Conservation (phyloP, 1,284 basidiomycete genomes). For the Puccinia coronata region DNA sequence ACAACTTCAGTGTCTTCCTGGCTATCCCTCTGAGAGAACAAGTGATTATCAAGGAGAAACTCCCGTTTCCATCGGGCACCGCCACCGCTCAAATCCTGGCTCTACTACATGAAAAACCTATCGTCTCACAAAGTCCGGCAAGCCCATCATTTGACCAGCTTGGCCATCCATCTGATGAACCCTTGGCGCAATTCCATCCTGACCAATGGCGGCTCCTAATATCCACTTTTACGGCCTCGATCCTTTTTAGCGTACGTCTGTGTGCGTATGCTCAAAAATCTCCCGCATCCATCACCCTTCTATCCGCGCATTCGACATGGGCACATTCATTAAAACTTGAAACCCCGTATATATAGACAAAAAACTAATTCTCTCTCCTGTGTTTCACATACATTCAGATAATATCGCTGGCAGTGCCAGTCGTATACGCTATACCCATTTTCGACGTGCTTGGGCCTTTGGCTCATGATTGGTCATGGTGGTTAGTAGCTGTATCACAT, state of each 20-base stretch:
- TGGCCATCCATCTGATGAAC: not conserved
- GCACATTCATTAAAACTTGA: not conserved
- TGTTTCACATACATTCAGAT: constrained; percentile 56
- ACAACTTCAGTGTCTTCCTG: constrained; percentile 73
- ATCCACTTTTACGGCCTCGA: constrained; percentile 31
- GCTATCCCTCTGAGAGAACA: constrained; percentile 89
- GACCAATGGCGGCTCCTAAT: constrained; percentile 30
- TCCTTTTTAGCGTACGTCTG: constrained; percentile 29
- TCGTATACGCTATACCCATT: constrained; percentile 83
- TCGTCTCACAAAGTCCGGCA: not conserved
- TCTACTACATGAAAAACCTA: constrained; percentile 76
- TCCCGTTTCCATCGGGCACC: constrained; percentile 89
- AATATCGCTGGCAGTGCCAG: constrained; percentile 76
- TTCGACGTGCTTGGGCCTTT: constrained; percentile 75
- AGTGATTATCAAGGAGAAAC: constrained; percentile 91
- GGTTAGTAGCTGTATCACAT: constrained; percentile 58
- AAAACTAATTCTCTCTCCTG: constrained; percentile 33
- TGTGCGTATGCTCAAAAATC: constrained; percentile 56
- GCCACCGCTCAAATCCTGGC: constrained; percentile 92
- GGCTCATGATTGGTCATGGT: constrained; percentile 88
- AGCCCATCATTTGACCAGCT: not conserved
- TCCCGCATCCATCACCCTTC: constrained; percentile 49
- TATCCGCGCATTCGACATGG: not conserved
- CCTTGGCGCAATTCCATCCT: constrained; percentile 12
- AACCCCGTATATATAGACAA: not conserved